Conservation (phyloP, 257 asterid species). For the Knoxia roxburghii region DNA sequence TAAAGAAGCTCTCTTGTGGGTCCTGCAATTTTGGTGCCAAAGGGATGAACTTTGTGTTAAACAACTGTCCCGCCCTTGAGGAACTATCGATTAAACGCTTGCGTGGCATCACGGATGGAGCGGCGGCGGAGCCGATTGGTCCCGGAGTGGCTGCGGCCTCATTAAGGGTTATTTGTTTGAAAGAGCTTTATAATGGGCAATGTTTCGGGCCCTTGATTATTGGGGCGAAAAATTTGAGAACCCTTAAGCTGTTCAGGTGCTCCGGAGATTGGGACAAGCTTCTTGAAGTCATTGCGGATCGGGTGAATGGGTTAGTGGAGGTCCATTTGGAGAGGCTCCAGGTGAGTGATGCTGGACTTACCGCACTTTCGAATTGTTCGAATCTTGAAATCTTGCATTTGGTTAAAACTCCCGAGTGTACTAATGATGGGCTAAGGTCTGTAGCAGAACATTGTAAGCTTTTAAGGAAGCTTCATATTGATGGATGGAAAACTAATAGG, state of each 20-base stretch:
- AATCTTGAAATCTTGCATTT: conserved; percentile 71
- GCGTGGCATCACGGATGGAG: conserved; percentile 62
- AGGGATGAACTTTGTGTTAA: conserved; percentile 67
- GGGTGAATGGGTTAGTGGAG: conserved; percentile 44
- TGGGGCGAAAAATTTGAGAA: conserved; percentile 57
- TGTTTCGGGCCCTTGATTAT: conserved; percentile 68
- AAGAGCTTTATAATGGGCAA: conserved; percentile 76
- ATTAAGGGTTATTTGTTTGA: conserved; percentile 54
- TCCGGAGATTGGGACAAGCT: conserved; percentile 87
- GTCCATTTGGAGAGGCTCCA: conserved; percentile 77
- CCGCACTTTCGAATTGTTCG: conserved; percentile 47
- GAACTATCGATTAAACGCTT: conserved; percentile 75
- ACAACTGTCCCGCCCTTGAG: conserved; percentile 59
- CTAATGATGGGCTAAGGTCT: conserved; percentile 51
- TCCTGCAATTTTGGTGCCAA: conserved; percentile 74
- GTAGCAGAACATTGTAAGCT: conserved; percentile 65
- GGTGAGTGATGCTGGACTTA: conserved; percentile 62
- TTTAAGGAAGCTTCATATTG: conserved; percentile 68
- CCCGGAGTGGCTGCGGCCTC: conserved; percentile 56
- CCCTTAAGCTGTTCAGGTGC: conserved; percentile 70
- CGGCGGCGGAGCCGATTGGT: conserved; percentile 41
- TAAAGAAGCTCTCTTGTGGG: conserved; percentile 80
- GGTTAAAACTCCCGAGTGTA: conserved; percentile 81
- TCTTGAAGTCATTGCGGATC: conserved; percentile 45
- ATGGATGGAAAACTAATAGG: conserved; percentile 88